phyloP scores from a whole-genome alignment of 352 stramenopile species.

The Globisporangium middletonii region DNA sequence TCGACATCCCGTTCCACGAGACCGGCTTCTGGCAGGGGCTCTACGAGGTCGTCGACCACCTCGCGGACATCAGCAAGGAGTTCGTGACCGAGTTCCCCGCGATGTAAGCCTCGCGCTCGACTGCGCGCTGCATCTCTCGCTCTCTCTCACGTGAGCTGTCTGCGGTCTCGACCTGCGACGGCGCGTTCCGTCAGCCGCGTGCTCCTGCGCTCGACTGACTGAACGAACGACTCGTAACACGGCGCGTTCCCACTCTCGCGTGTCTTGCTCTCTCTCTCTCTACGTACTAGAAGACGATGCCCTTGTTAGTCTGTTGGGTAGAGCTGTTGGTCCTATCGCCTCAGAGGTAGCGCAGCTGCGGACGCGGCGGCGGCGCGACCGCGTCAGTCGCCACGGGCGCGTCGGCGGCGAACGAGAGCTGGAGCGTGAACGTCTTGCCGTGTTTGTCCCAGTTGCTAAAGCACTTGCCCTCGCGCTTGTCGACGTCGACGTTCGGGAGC shows the following conservation, averaged over 20 bases:
- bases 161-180: slow-evolving; percentile 1
- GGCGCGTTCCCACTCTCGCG: not conserved
- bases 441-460: slow-evolving; percentile 97
- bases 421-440: slow-evolving; percentile 94
- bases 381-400: not conserved
- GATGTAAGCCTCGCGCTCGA: slow-evolving; percentile 85
- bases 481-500: slow-evolving; percentile 95
- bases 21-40: slow-evolving; percentile 91
- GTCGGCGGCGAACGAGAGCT: slow-evolving; percentile 56
- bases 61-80: slow-evolving; percentile 91
- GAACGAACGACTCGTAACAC: too few relatives aligned
- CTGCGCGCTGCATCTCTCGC: not conserved
- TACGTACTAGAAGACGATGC: too few relatives aligned
- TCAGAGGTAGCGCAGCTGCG: slow-evolving; percentile 34
- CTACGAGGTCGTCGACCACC: slow-evolving; percentile 92
- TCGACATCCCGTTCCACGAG: slow-evolving; percentile 95
- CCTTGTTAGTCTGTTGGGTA: too few relatives aligned
- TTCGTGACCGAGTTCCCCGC: slow-evolving; percentile 96
- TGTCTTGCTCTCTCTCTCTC: not conserved
- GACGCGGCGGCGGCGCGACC: slow-evolving; percentile 38
- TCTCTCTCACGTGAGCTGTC: slow-evolving; percentile 6
- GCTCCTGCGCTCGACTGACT: too few relatives aligned
- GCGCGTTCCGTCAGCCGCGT: too few relatives aligned
- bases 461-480: slow-evolving; percentile 94
- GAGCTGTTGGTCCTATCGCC: not conserved